A percentile compares a stretch with the other conserved stretches of the same genome.
Evolutionary conservation across 2,329 filamentous ascomycete species (phyloP).

Genomic region (Aureobasidium sp.): DNA sequence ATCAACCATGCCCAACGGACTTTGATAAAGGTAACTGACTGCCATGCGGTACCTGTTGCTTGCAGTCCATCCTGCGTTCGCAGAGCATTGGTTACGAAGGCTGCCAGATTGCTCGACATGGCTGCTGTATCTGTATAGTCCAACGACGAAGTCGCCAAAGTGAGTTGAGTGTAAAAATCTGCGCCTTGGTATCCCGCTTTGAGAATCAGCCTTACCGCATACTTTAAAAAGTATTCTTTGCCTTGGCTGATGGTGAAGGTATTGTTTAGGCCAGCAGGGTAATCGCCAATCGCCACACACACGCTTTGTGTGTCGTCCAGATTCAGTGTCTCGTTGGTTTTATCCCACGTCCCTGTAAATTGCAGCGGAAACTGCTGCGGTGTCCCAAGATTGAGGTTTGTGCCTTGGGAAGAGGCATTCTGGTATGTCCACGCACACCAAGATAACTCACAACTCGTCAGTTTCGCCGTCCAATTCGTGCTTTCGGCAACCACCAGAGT

Average conservation of each 20-base stretch:
- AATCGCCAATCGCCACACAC: not conserved
- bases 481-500: not conserved
- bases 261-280: not conserved
- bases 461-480: conserved; percentile 4
- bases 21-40: not conserved
- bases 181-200: conserved; percentile 12
- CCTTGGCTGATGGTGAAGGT: conserved; percentile 13
- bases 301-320: conserved; percentile 3
- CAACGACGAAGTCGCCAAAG: conserved; percentile 8
- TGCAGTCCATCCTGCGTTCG: conserved; percentile 9
- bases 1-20: conserved; percentile 1
- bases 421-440: conserved; percentile 6
- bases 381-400: not conserved
- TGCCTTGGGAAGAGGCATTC: conserved; percentile 1
- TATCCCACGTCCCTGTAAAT: not conserved
- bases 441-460: not conserved
- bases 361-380: not conserved
- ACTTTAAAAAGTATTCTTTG: conserved; percentile 13
- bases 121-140: conserved; percentile 5
- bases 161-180: conserved; percentile 10
- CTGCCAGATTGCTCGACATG: conserved; percentile 6
- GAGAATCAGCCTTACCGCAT: not conserved
- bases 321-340: not conserved
- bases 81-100: conserved; percentile 9
- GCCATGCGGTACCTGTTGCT: not conserved